These are phyloP conservation scores for Hypericum perforatum DNA, from an alignment of 345 rosid genomes.

Conservation along the genomic window DNA sequence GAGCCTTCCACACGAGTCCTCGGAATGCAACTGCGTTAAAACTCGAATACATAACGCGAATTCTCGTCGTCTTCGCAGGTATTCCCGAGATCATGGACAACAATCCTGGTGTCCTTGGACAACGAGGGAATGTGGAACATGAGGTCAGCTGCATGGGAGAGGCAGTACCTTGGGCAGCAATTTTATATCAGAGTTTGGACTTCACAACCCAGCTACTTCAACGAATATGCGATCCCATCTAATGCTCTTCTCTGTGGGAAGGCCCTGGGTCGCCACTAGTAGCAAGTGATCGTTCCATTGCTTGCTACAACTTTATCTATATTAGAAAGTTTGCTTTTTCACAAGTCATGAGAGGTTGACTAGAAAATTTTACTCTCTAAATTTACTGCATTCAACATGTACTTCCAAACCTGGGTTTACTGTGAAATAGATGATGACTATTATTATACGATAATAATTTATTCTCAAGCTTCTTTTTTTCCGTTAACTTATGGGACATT, in stretches of 20 bases:
- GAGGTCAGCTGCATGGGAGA: slow-evolving; percentile 84
- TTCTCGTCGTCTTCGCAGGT: slow-evolving; percentile 41
- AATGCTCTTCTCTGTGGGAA: slow-evolving; percentile 76
- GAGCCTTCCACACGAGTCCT: not conserved
- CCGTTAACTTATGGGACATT: no score
- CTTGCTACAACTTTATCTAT: no score
- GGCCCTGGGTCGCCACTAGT: slow-evolving; percentile 41
- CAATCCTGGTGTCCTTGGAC: slow-evolving; percentile 68
- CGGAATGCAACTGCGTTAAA: not conserved
- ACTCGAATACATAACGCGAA: not conserved
- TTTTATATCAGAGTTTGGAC: slow-evolving; percentile 74
- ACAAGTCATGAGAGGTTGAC: slow-evolving; percentile 40
- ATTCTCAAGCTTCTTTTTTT: no score
- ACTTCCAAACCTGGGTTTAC: no score
- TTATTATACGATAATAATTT: no score
- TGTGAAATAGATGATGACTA: no score
- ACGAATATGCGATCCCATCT: slow-evolving; percentile 65
- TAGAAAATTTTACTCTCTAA: not conserved
- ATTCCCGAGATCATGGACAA: slow-evolving; percentile 78
- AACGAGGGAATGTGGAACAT: slow-evolving; percentile 98
- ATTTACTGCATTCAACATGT: no score
- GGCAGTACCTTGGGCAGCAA: slow-evolving; percentile 83
- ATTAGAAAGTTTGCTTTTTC: not conserved
- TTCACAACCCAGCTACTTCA: slow-evolving; percentile 41
- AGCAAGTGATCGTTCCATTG: no score